Evolutionary conservation across 352 stramenopile genomes (phyloP).

Genomic region (Globisporangium carolinianum): DNA sequence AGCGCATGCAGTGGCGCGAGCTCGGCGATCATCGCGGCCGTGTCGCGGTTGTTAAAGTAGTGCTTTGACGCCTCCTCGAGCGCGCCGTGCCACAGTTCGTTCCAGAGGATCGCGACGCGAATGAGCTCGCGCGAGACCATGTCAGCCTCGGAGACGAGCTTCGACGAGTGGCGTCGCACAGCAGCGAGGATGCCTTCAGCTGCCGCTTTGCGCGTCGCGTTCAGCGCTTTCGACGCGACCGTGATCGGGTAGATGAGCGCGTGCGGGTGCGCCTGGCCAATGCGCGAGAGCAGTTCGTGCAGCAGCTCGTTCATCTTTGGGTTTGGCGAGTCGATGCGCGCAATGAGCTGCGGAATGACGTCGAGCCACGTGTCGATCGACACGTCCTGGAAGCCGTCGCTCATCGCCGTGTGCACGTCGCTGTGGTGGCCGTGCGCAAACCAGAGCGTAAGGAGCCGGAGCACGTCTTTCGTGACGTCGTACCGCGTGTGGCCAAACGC

Average conservation of each 20-base stretch:
- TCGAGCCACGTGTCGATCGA: conserved; percentile 98
- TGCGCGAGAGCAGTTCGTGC: conserved; percentile 86
- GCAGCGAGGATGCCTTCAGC: conserved; percentile 95
- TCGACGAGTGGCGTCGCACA: conserved; percentile 92
- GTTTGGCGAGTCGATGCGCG: conserved; percentile 82
- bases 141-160: conserved; percentile 96
- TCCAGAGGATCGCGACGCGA: conserved; percentile 98
- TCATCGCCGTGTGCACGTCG: conserved; percentile 84
- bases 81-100: conserved; percentile 97
- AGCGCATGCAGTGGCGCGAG: conserved; percentile 92
- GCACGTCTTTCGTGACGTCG: conserved; percentile 94
- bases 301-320: conserved; percentile 74
- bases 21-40: conserved; percentile 95
- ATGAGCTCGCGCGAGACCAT: conserved; percentile 97
- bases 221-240: conserved; percentile 94
- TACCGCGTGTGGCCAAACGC: conserved; percentile 93
- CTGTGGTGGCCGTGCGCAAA: conserved; percentile 94
- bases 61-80: conserved; percentile 98
- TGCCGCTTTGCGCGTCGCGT: conserved; percentile 83
- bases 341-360: conserved; percentile 98
- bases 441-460: conserved; percentile 98
- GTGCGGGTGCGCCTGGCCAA: conserved; percentile 95
- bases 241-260: conserved; percentile 99
- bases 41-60: conserved; percentile 97
- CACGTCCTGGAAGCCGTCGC: conserved; percentile 88